These are phyloP conservation scores for Collybiopsis confluens DNA, from an alignment of 768 basidiomycete species.

Conservation along the genomic window DNA sequence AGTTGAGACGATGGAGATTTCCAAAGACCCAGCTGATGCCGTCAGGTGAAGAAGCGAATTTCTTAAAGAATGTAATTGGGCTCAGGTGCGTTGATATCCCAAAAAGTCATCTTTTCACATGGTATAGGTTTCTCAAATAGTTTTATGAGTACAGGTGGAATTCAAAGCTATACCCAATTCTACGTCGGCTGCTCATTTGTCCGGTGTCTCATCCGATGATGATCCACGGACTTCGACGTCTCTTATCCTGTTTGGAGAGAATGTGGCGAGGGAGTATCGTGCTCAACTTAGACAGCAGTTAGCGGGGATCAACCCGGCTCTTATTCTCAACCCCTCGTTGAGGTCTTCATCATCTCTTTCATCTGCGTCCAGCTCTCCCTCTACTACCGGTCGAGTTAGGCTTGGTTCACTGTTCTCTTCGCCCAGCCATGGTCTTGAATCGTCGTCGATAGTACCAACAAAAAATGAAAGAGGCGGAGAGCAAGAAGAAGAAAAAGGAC, in stretches of 20 bases:
- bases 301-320: neutral
- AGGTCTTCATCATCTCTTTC: neutral
- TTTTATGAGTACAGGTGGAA: slow-evolving; percentile 80
- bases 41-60: neutral
- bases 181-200: neutral
- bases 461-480: neutral
- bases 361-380: neutral
- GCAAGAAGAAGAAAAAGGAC: neutral
- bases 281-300: slow-evolving; percentile 46
- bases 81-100: slow-evolving; percentile 61
- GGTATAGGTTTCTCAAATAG: neutral
- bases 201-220: neutral
- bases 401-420: neutral
- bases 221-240: slow-evolving; percentile 72
- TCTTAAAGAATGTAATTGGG: slow-evolving; percentile 68
- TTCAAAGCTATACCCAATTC: slow-evolving; percentile 63
- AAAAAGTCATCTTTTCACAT: neutral
- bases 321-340: neutral
- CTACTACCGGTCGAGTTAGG: neutral
- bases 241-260: slow-evolving; percentile 88
- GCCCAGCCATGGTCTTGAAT: neutral
- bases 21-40: neutral
- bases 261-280: slow-evolving; percentile 85
- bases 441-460: neutral
- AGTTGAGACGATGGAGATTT: neutral